Conservation (phyloP, 202 grass and related monocot genomes). For the Schoenoplectus tabernaemontani region DNA sequence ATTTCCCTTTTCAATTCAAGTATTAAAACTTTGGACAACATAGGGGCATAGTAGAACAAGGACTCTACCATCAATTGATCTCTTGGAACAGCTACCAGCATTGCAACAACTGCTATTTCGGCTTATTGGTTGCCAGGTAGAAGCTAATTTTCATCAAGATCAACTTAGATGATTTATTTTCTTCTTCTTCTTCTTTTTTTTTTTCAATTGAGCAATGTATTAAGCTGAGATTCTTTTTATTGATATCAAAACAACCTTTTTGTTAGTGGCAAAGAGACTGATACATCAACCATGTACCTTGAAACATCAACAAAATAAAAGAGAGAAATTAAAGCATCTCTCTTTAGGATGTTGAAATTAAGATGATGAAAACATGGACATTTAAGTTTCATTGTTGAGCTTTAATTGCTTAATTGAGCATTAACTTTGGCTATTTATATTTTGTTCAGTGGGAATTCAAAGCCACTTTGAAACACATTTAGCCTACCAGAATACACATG, state of each 20-base stretch:
- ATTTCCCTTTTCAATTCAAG: conserved; percentile 13
- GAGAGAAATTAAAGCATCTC: not conserved
- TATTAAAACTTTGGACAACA: conserved; percentile 9
- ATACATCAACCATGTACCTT: not conserved
- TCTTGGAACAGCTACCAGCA: conserved; percentile 83
- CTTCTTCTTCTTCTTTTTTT: no score
- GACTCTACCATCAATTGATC: conserved; percentile 52
- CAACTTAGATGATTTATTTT: no score
- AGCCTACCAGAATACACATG: not conserved
- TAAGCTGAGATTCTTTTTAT: not conserved
- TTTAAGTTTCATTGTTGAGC: not conserved
- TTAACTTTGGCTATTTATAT: not conserved
- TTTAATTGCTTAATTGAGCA: not conserved
- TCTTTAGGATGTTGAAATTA: not conserved
- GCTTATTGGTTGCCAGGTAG: conserved; percentile 80
- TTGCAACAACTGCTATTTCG: conserved; percentile 78
- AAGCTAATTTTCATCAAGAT: conserved; percentile 8
- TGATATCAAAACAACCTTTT: not conserved
- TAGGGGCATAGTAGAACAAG: conserved; percentile 92
- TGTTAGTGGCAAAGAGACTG: not conserved
- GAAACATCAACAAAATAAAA: not conserved
- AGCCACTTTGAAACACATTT: not conserved
- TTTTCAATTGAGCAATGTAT: no score
- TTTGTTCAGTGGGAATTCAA: not conserved
- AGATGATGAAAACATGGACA: not conserved